Evolutionary conservation across 495 filamentous ascomycete species (phyloP).

Genomic region (Aspergillus sparsus): DNA sequence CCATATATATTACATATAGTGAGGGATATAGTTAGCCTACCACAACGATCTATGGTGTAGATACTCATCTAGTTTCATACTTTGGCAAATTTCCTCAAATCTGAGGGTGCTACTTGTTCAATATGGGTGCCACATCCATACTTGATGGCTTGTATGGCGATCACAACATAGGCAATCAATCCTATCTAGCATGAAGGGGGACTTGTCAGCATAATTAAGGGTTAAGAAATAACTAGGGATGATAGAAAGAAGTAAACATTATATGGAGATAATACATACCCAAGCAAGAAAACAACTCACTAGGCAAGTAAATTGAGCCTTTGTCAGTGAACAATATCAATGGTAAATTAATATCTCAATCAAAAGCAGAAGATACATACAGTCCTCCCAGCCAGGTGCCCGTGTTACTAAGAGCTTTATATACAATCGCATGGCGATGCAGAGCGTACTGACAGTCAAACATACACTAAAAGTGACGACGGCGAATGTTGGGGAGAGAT

Average conservation of each 20-base stretch:
- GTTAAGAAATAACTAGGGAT: not conserved
- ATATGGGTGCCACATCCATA: conserved; percentile 28
- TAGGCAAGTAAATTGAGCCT: not conserved
- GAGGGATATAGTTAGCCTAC: not conserved
- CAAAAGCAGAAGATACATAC: conserved; percentile 21
- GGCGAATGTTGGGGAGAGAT: conserved; percentile 17
- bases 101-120: conserved; percentile 11
- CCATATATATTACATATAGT: not conserved
- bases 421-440: conserved; percentile 32
- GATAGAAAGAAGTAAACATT: not conserved
- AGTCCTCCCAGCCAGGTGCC: conserved; percentile 36
- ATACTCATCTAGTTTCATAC: not conserved
- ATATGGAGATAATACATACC: conserved; percentile 16
- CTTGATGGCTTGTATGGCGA: conserved; percentile 25
- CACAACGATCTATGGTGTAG: too few relatives aligned
- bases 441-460: conserved; percentile 30
- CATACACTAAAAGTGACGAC: conserved; percentile 29
- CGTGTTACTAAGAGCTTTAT: conserved; percentile 27
- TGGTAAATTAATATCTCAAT: not conserved
- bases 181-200: conserved; percentile 17
- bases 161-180: conserved; percentile 24
- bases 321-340: not conserved
- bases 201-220: not conserved
- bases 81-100: conserved; percentile 19
- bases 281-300: conserved; percentile 27